Base-by-base conservation (phyloP, 2,329 filamentous ascomycete species). In the Sporothrix pseudoabietina region DNA sequence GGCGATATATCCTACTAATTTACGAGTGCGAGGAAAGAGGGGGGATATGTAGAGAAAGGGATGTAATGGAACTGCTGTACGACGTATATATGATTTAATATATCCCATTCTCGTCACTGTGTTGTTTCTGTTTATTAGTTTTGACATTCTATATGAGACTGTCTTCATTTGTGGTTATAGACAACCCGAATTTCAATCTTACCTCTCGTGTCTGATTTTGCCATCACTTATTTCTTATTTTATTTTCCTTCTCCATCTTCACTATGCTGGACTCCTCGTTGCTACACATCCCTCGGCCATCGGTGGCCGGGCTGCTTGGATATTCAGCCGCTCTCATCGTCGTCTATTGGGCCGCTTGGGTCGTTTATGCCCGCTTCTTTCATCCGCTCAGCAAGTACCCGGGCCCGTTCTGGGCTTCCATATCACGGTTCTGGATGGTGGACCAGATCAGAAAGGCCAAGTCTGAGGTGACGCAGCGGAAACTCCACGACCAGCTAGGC, bases 401-500 rank as follows among this genome's bases (percentile, higher is more conserved):
- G 0, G 65, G 65, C 47, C 41, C 65, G 6, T 69, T 69, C 44
- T 54, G 22, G 65, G 65, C 65, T 16, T 69, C 65, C 12, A 22
- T 69, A 3, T 52, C 65, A 14, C 65, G 65, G 35, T 30, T 69
- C n/a, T 69, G 65, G 65, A n/a, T 52, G 26, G 65, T 35, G 22
- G 16, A 9, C 44, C 39, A 69, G 30, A 35, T 69, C 65, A 22
- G 65, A 2, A n/a, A n/a, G 22, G 65, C 22, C 1, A 9, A 54
- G 22, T 47, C 65, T 2, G 65, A 69, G 2, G n/a, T 54, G 41
- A 69, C 47, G 12, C 44, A 52, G 26, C 8, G 65, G 16, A 30
- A 26, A 22, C 65, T 52, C 3, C 65, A 69, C 26, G 22, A 22
- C 2, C 44, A 19, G 47, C 44, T 69, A 4, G 65, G 65, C 44